Base-by-base conservation (phyloP, 139 green algal genomes). In the Chlamydomonas sphaeroides region DNA sequence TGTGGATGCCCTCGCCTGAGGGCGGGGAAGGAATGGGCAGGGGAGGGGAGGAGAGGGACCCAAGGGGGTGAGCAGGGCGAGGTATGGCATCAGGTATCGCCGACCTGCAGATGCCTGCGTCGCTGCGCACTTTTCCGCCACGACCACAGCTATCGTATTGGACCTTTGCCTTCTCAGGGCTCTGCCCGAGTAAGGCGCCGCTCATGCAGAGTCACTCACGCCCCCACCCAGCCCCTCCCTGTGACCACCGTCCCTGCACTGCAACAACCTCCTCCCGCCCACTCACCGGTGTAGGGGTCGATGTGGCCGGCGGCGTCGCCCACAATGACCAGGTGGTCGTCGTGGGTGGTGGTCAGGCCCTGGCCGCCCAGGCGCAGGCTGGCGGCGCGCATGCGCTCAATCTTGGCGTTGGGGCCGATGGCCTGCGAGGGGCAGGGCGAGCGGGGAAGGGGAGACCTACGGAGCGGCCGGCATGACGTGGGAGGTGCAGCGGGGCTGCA, bases 291-390 rank as follows among this genome's bases (percentile, higher is more conserved):
- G 53, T 98, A 83, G 8, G 95, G 95, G 88, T 98, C 95, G 80
- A 98, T 97, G 87, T 97, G 94, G 8, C 95, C 95, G 15, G 95
- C 95, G 18, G 95, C 95, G 66, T 98, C 95, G 39, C 95, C 95
- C 11, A 98, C 85, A 70, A 98, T 97, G 51, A 98, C 45, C 61
- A 98, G 82, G 88, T 98, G 93, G 86, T 98, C 94, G 77, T 95
- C 95, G 59, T 92, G 93, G 11, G 88, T 96, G 56, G 84, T 92
- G 1, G 36, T 84, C 68, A 98, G 51, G 70, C 95, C 93, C 87
- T 90, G 86, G 59, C 90, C 84, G 77, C 95, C 95, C 49, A 98
- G 85, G 45, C 95, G 91, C 83, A 98, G 88, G 36, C 86, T 87
- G 33, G 93, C 95, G 28, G 92, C 95, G 32, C 91, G 88, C 95